A percentile compares a stretch with the other conserved stretches of the same genome.
Evolutionary conservation across 75 land plant species (phyloP).

Genomic region (Chamaecyparis obtusa): DNA sequence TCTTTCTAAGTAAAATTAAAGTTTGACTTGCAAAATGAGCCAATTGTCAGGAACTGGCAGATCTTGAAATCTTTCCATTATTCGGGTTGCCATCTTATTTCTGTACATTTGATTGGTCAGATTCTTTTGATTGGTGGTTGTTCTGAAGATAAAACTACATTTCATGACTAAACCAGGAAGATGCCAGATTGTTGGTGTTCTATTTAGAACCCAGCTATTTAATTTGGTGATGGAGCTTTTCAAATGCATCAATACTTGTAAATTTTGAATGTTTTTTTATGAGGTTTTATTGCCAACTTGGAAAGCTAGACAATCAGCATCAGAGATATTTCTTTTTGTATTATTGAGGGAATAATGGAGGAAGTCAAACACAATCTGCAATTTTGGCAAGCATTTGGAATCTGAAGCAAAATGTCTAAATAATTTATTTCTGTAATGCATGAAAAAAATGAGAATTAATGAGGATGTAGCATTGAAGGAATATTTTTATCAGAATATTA

Average conservation of each 20-base stretch:
- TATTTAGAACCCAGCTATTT: neutral
- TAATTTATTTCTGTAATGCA: too few relatives aligned
- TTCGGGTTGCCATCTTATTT: neutral
- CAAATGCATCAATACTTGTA: neutral
- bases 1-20: neutral
- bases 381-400: neutral
- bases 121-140: constrained; percentile 2
- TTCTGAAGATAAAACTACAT: neutral
- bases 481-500: neutral
- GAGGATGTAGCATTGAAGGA: neutral
- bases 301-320: neutral
- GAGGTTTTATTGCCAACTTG: neutral
- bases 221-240: neutral
- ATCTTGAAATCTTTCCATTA: constrained; percentile 4
- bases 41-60: constrained; percentile 2
- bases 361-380: neutral
- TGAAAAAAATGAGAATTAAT: neutral
- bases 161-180: neutral
- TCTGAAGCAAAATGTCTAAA: too few relatives aligned
- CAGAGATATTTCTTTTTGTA: neutral
- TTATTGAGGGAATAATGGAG: neutral
- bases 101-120: constrained; percentile 9
- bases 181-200: neutral
- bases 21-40: constrained; percentile 9
- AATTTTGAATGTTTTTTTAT: neutral